Base-by-base conservation (phyloP, 352 stramenopile species). In the Phytophthora nicotianae region DNA sequence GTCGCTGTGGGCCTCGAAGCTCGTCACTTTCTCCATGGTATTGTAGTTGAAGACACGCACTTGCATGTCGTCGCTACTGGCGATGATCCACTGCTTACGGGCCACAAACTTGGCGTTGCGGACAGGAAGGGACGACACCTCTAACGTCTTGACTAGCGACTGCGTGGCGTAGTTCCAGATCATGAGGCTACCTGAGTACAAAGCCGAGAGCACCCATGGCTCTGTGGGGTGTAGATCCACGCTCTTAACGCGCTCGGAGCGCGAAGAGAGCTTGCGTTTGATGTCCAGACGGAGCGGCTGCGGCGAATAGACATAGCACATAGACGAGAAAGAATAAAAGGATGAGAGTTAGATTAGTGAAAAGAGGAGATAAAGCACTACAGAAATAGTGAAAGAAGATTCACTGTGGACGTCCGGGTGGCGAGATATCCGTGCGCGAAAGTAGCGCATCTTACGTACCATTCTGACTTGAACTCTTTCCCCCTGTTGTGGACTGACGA, bases 11-110 rank as follows among this genome's bases (percentile, higher is more conserved):
- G 96, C 98, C 73, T 99, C 97, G 92, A 99, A 93, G 32, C 67
- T 75, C 54, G 79, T 83, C 35, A 93, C 90, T 62, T 99, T 99
- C 72, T 99, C 97, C 88, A 98, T 98, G 32, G 98, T 99, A 73
- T 99, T 99, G 88, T 99, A 99, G 80, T 99, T 99, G 83, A 98
- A 99, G 19, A 99, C 90, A 41, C 98, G 89, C 47, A 99, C 69
- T 62, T 97, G 82, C 94, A 99, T 98, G 72, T 99, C 97, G 75
- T 99, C 97, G 29, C 81, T 96, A 33, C 83, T 93, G 29, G 94
- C 89, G 14, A 99, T 69, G 77, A 99, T 96, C 96, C 96, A 99
- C 77, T 98, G 95, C 74, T 99, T 99, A 19, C 96, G 90, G 29
- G 92, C 90, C 53, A 99, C 90, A 72, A 99, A 99, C 71, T 90